Evolutionary conservation across 179 eudicot species (phyloP).

Genomic region (Sideroxylon spinosum): DNA sequence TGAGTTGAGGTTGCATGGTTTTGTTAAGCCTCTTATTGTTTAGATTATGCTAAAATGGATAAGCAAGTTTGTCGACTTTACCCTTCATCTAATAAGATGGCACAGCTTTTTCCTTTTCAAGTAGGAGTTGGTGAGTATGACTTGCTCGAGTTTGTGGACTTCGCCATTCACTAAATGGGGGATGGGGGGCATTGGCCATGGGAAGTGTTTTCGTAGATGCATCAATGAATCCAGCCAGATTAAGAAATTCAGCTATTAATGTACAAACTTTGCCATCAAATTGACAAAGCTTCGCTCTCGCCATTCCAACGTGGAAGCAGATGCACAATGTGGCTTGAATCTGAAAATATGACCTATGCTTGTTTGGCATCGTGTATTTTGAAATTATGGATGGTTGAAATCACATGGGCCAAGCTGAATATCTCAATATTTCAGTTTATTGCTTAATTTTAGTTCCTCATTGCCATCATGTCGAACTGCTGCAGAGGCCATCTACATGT

Average conservation of each 20-base stretch:
- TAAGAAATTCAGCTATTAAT: too few species aligned
- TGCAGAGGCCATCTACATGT: background rate
- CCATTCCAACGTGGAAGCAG: background rate
- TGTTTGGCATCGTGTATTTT: background rate
- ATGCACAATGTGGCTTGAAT: background rate
- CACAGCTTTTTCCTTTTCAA: background rate
- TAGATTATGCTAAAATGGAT: background rate
- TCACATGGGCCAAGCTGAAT: background rate
- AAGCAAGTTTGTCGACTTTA: background rate
- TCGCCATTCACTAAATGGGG: too few species aligned
- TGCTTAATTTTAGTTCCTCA: background rate
- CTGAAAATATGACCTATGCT: background rate
- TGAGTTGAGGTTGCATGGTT: background rate
- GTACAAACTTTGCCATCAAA: too few species aligned
- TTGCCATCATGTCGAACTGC: background rate
- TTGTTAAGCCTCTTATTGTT: background rate
- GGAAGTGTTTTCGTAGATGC: too few species aligned
- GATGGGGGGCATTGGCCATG: too few species aligned
- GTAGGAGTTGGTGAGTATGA: background rate
- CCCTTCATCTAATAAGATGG: background rate
- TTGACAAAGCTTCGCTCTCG: background rate
- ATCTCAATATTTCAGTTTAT: background rate
- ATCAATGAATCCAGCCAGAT: too few species aligned
- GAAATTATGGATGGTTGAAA: background rate
- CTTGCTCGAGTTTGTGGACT: too few species aligned